Base-by-base conservation (phyloP, 768 basidiomycete genomes). In the Megacollybia marginata region DNA sequence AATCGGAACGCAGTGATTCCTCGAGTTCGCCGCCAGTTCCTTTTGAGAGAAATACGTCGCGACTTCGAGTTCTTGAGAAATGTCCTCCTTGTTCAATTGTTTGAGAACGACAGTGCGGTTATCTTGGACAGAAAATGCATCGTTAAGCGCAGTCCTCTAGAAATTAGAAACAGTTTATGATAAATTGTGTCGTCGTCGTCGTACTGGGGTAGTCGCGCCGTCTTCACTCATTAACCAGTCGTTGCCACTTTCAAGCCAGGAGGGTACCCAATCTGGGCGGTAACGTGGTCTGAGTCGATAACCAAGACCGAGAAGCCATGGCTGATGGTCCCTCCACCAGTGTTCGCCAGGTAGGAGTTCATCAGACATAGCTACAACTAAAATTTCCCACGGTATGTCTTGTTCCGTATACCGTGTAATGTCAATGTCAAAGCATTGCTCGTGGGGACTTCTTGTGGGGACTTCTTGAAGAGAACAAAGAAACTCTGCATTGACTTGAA, bases 241-340 rank as follows among this genome's bases (percentile, higher is more conserved):
- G 15, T 15, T 4, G 13, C 20, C 28, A 7, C n/a, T 28, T 28
- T 28, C 35, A 5, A 33, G 9, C 61, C 60, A 63, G 1, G 59
- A 59, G 9, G 56, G 56, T 7, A 49, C 46, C 56, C 56, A 60
- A 11, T 43, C 52, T 1, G 23, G 61, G 49, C 15, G 51, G 46
- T 59, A 62, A 2, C 58, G 51, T 1, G 58, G 55, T n/a, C 52
- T 57, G 11, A 62, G 54, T 4, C 33, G 40, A 44, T 61, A 61
- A 19, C 61, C 56, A 44, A 51, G 52, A n/a, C 51, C 47, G 5
- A 52, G 48, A n/a, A 58, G 46, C 54, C 52, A 57, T 18, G 48
- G 13, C 42, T 53, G 47, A 47, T 48, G 54, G 33, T 48, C 40
- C 4, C 44, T 16, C 48, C 54, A 52, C 45, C 43, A 55, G 19